Evolutionary conservation across 371 early-diverging fungal species (phyloP).

Genomic region (Sporodiniella umbellata): DNA sequence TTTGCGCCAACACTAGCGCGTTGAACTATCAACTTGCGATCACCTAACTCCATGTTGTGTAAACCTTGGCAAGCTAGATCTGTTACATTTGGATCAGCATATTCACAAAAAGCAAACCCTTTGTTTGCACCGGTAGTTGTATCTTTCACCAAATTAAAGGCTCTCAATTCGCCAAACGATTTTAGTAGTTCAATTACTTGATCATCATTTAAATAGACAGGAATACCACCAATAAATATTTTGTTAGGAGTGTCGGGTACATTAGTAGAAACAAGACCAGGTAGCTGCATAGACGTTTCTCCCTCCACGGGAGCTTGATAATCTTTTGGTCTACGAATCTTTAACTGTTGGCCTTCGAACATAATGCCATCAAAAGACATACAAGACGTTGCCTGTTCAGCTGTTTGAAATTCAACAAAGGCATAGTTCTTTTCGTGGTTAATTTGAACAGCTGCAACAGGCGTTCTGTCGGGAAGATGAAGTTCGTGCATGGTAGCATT

Average conservation of each 20-base stretch:
- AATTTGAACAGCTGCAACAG: constrained; percentile 80
- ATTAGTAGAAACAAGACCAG: constrained; percentile 74
- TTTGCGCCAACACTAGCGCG: constrained; percentile 87
- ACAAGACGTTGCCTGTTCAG: constrained; percentile 88
- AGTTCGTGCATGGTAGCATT: constrained; percentile 80
- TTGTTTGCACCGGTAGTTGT: constrained; percentile 76
- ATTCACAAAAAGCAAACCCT: constrained; percentile 98
- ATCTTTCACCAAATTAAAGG: constrained; percentile 93
- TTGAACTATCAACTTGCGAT: constrained; percentile 92
- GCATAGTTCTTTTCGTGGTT: constrained; percentile 93
- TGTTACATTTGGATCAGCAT: constrained; percentile 81
- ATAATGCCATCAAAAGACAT: constrained; percentile 91
- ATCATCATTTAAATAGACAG: constrained; percentile 85
- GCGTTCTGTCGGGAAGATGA: constrained; percentile 55
- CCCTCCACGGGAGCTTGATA: constrained; percentile 61
- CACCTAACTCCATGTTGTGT: constrained; percentile 94
- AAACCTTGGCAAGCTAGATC: constrained; percentile 93
- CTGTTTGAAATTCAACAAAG: constrained; percentile 72
- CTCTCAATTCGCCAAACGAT: constrained; percentile 89
- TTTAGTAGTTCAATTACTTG: constrained; percentile 91
- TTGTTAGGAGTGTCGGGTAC: constrained; percentile 92
- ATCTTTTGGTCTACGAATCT: constrained; percentile 94
- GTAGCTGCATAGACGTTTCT: constrained; percentile 7
- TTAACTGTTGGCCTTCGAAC: constrained; percentile 81
- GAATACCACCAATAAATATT: constrained; percentile 93